Percentiles rank a stretch among this genome's conserved stretches.
phyloP scores from a whole-genome alignment of 1,139 yeast genomes.

The Candida tropicalis region DNA sequence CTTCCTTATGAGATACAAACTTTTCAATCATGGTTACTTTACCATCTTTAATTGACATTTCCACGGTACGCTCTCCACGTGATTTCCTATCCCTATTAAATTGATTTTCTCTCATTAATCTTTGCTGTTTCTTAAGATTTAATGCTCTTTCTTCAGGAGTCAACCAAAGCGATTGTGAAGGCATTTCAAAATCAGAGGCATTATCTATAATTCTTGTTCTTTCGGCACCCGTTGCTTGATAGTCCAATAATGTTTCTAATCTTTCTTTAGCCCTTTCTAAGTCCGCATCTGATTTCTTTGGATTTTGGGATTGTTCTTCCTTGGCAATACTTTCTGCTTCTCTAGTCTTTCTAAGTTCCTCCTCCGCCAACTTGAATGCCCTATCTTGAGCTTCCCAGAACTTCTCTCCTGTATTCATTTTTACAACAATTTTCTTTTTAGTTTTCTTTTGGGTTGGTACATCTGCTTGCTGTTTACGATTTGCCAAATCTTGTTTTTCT shows the following conservation, averaged over 20 bases:
- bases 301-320: constrained; percentile 27
- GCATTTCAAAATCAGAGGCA: constrained; percentile 82
- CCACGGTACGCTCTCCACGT: constrained; percentile 71
- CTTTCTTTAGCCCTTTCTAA: constrained; percentile 69
- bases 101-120: constrained; percentile 63
- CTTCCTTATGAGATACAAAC: constrained; percentile 21
- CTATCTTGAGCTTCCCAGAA: constrained; percentile 70
- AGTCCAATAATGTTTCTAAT: constrained; percentile 70
- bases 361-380: constrained; percentile 56
- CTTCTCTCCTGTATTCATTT: constrained; percentile 62
- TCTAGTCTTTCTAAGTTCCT: constrained; percentile 31
- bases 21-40: constrained; percentile 63
- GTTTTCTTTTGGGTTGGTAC: constrained; percentile 20
- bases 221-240: constrained; percentile 86
- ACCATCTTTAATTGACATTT: constrained; percentile 81
- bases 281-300: constrained; percentile 51
- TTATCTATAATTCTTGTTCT: constrained; percentile 91
- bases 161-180: constrained; percentile 73
- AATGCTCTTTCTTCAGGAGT: constrained; percentile 87
- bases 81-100: constrained; percentile 64
- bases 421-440: constrained; percentile 48
- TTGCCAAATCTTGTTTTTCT: constrained; percentile 38
- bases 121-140: constrained; percentile 78
- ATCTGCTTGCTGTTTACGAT: constrained; percentile 16
- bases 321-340: constrained; percentile 39